Evolutionary conservation across 1,284 basidiomycete species (phyloP).

Genomic region (Agaricales sp.): DNA sequence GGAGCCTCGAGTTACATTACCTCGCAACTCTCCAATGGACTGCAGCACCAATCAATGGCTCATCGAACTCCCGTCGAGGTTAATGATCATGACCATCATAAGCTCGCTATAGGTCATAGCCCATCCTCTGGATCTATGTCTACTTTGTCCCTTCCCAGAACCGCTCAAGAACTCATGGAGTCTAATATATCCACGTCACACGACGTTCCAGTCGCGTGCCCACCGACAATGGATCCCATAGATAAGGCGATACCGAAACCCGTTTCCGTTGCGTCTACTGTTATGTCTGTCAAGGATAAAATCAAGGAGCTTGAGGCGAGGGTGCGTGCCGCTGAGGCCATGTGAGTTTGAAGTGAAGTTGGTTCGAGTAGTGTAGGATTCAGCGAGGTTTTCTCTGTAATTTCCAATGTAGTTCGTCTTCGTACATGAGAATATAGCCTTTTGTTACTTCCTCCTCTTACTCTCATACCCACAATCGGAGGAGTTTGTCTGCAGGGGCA

Average conservation of each 20-base stretch:
- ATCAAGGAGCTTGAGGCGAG: conserved; percentile 4
- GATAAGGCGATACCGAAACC: neutral
- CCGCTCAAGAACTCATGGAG: neutral
- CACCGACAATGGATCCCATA: neutral
- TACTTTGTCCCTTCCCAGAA: neutral
- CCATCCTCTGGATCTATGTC: neutral
- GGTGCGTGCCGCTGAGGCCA: neutral
- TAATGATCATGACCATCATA: too few species aligned
- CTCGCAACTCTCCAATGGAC: too few species aligned
- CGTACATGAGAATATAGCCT: too few species aligned
- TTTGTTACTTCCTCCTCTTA: too few species aligned
- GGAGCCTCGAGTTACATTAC: too few species aligned
- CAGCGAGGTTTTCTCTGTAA: too few species aligned
- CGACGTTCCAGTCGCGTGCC: neutral
- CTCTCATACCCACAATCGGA: too few species aligned
- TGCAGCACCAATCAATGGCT: too few species aligned
- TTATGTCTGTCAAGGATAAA: conserved; percentile 1
- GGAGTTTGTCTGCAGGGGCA: too few species aligned
- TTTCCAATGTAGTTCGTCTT: too few species aligned
- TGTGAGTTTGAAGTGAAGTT: neutral
- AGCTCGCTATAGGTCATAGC: neutral
- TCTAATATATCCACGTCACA: neutral
- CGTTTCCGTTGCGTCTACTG: neutral
- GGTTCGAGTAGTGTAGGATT: too few species aligned
- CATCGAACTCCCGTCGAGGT: too few species aligned